A percentile compares a stretch with the other conserved stretches of the same genome.
Evolutionary conservation across 129 eudicot genomes (phyloP).

Genomic region (Flaveria brownii): DNA sequence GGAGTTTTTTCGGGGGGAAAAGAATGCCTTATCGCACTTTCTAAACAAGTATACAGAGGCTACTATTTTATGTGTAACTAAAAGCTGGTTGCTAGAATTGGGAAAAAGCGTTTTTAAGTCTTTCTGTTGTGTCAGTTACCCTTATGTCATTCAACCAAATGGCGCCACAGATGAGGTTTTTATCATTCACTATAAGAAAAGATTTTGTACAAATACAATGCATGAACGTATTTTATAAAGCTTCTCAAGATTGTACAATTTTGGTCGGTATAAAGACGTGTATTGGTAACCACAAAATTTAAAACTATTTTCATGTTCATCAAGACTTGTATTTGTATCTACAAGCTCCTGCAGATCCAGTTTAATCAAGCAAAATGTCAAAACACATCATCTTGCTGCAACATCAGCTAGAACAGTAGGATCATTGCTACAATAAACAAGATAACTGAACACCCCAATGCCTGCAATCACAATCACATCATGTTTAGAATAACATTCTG

Average conservation of each 20-base stretch:
- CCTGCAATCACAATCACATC: slow-evolving; percentile 52
- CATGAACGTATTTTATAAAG: slow-evolving; percentile 25
- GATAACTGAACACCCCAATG: slow-evolving; percentile 75
- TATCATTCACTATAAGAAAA: slow-evolving; percentile 13
- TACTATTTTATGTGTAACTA: too few species aligned
- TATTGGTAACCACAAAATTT: slow-evolving; percentile 17
- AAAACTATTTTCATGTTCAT: slow-evolving; percentile 29
- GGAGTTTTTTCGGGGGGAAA: too few species aligned
- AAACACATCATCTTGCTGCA: slow-evolving; percentile 20
- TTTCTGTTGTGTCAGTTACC: not conserved
- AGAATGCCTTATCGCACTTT: too few species aligned
- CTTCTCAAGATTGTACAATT: slow-evolving; percentile 38
- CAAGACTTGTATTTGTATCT: slow-evolving; percentile 41
- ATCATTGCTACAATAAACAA: slow-evolving; percentile 58
- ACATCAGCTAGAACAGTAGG: slow-evolving; percentile 43
- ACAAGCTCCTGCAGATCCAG: slow-evolving; percentile 28
- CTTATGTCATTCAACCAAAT: not conserved
- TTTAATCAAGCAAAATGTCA: slow-evolving; percentile 13
- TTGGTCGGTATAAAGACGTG: slow-evolving; percentile 30
- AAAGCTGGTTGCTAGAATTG: too few species aligned
- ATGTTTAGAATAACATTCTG: slow-evolving; percentile 10
- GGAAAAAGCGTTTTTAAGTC: too few species aligned
- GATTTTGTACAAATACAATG: slow-evolving; percentile 19
- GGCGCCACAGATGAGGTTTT: slow-evolving; percentile 3
- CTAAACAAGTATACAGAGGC: too few species aligned